Evolutionary conservation across 1,284 basidiomycete species (phyloP), one percentile per base, ranked within the genome.

Genomic region (Sporisorium exsertum): DNA sequence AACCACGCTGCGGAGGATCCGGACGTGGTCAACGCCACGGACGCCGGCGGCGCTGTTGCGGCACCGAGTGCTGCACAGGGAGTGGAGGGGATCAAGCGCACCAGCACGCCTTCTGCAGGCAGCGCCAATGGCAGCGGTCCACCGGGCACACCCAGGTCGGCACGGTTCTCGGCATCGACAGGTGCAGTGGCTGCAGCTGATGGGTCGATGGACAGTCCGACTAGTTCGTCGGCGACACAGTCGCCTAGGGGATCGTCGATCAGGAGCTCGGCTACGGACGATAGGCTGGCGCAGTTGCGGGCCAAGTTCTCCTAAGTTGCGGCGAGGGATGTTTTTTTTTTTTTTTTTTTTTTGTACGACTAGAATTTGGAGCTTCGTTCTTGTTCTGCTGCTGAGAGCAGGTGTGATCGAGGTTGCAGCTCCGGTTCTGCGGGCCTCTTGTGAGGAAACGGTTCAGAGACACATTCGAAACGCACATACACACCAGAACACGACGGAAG

Each of bases 1-100:
- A 87, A 87, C 83, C 89, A 94, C 64, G 93, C 93, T 18, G 91
- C 92, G 7, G 93, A 95, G 81, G 93, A 94, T 81, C 89, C 92
- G 72, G 93, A 94, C 81, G 45, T 69, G n/a, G 57, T 69, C 40
- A 45, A 54, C 16, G 59, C 40, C n/a, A 20, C 40, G n/a, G 40
- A 43, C n/a, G 40, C 40, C n/a, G 40, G 35, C 15, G 20, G 32
- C 51, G 42, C 22, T 10, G 6, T 47, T 16, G 24, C 45, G 2
- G 42, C 18, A 3, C 16, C 49, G 5, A 12, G 13, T n/a, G 52
- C 42, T 10, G 26, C 40, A n/a, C 40, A 24, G 20, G 53, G 26
- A 13, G 46, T 16, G 37, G 68, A 60, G 2, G 61, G 43, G 42
- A 52, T 54, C 47, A 64, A 50, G 33, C 27, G 68, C 20, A 52